These are phyloP conservation scores for Kregervanrija delftensis DNA, from an alignment of 805 yeast genomes.

Conservation along the genomic window DNA sequence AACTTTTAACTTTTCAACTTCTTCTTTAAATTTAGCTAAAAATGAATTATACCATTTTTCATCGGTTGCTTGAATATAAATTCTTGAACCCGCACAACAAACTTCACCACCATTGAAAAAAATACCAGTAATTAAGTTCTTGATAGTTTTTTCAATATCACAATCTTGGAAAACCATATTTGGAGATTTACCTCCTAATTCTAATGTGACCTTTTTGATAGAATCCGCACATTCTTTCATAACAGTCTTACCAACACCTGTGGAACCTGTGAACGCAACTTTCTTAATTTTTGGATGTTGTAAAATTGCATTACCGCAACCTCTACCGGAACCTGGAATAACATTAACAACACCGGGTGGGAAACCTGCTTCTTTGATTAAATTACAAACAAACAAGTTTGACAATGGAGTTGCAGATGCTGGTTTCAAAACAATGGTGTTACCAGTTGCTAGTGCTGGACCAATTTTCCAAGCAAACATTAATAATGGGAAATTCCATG, in stretches of 20 bases:
- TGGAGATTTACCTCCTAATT: conserved; percentile 81
- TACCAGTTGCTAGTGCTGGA: conserved; percentile 74
- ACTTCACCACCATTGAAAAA: conserved; percentile 79
- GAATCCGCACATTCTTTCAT: conserved; percentile 65
- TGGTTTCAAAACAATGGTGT: conserved; percentile 65
- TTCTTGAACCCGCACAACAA: conserved; percentile 78
- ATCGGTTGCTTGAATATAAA: conserved; percentile 64
- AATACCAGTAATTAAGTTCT: conserved; percentile 57
- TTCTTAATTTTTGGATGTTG: conserved; percentile 65
- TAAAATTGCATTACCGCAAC: conserved; percentile 65
- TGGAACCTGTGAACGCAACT: conserved; percentile 78
- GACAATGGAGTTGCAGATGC: conserved; percentile 75
- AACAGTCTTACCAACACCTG: conserved; percentile 65
- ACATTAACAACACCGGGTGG: conserved; percentile 74
- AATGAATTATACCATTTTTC: conserved; percentile 46
- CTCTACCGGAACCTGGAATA: conserved; percentile 68
- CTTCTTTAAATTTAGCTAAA: conserved; percentile 49
- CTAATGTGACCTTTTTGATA: conserved; percentile 76
- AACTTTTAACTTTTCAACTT: conserved; percentile 54
- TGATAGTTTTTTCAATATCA: conserved; percentile 41
- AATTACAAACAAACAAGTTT: conserved; percentile 55
- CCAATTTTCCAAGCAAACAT: conserved; percentile 78
- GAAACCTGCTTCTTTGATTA: conserved; percentile 60
- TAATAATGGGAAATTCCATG: conserved; percentile 81
- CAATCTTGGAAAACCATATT: conserved; percentile 69